Conservation (phyloP, 2,329 filamentous ascomycete genomes). For the Colletotrichum higginsianum region DNA sequence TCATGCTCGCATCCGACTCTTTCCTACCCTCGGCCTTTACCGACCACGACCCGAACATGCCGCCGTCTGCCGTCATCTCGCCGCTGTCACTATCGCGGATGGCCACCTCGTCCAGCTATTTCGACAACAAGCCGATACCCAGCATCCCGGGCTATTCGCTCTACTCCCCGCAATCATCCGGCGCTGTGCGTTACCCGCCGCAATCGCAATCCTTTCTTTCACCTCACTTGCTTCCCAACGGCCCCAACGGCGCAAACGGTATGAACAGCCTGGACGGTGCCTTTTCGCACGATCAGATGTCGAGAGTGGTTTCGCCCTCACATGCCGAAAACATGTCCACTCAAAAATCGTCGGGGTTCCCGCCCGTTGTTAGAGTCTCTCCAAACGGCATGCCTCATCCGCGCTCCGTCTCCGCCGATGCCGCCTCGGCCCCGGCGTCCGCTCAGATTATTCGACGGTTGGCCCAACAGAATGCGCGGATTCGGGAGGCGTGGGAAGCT, state of each 20-base stretch:
- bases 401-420: constrained; percentile 49
- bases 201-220: constrained; percentile 46
- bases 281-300: constrained; percentile 30
- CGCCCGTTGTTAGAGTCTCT: constrained; percentile 45
- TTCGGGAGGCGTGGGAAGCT: constrained; percentile 67
- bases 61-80: constrained; percentile 56
- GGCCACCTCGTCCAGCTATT: constrained; percentile 51
- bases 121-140: constrained; percentile 50
- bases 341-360: constrained; percentile 25
- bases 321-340: constrained; percentile 15
- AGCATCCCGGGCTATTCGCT: constrained; percentile 43
- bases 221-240: constrained; percentile 40
- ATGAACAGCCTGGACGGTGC: constrained; percentile 9
- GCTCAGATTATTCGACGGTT: constrained; percentile 58
- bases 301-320: constrained; percentile 41
- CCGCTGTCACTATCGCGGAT: constrained; percentile 55
- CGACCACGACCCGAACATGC: constrained; percentile 51
- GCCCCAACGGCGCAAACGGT: constrained; percentile 23
- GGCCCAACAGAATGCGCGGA: constrained; percentile 58
- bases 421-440: constrained; percentile 45
- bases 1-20: constrained; percentile 58
- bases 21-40: constrained; percentile 58
- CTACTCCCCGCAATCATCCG: constrained; percentile 46
- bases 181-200: constrained; percentile 43
- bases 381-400: constrained; percentile 49